Percentiles rank a stretch among this genome's conserved stretches.
These are phyloP conservation scores for Aspergillus fijiensis DNA, from an alignment of 2,329 filamentous ascomycete species.

Conservation along the genomic window DNA sequence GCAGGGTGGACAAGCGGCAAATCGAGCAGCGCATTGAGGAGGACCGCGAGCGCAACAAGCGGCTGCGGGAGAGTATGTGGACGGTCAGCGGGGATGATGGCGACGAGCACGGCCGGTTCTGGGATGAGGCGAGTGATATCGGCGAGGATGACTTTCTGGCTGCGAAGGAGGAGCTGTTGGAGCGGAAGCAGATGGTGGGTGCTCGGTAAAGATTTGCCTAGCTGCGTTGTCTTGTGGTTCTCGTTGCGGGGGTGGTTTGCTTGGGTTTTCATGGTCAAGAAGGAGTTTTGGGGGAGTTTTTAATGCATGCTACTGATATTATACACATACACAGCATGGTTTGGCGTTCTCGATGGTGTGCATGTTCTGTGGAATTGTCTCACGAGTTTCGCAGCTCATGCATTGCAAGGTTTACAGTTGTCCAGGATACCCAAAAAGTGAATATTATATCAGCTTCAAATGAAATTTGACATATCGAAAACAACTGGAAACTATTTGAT, in stretches of 20 bases:
- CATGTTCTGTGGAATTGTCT: not conserved
- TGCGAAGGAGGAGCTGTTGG: slow-evolving; percentile 69
- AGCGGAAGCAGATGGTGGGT: slow-evolving; percentile 50
- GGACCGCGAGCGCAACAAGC: slow-evolving; percentile 91
- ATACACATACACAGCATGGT: not conserved
- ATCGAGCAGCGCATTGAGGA: slow-evolving; percentile 97
- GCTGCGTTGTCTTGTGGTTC: not conserved
- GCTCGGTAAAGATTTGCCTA: not conserved
- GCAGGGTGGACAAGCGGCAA: slow-evolving; percentile 73
- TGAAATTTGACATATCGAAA: too few species aligned
- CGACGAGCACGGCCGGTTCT: slow-evolving; percentile 76
- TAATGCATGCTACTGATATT: not conserved
- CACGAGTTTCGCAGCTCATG: not conserved
- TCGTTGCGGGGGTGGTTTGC: too few species aligned
- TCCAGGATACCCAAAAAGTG: too few species aligned
- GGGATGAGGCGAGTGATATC: slow-evolving; percentile 83
- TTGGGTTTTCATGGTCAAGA: not conserved
- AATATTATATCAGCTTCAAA: not conserved
- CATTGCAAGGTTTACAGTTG: too few species aligned
- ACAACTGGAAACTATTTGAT: too few species aligned
- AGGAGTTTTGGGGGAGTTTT: not conserved
- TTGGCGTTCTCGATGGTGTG: not conserved
- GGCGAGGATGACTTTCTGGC: slow-evolving; percentile 82
- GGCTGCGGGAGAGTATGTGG: slow-evolving; percentile 90
- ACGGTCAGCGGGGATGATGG: slow-evolving; percentile 67